These are phyloP conservation scores for Tulasnella sp. DNA, from an alignment of 768 basidiomycete species.

Conservation along the genomic window DNA sequence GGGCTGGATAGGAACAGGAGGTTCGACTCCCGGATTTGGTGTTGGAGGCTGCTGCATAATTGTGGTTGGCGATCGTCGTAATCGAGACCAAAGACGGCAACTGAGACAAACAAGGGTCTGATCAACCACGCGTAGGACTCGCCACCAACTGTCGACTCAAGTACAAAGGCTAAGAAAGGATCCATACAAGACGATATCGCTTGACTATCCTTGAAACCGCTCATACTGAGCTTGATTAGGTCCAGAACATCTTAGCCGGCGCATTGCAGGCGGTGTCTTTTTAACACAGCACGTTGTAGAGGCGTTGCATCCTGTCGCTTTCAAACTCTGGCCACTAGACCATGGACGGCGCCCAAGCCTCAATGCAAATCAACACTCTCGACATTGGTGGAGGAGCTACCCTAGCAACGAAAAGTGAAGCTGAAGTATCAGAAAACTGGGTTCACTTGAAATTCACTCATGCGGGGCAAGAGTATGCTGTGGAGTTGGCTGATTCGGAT, in stretches of 20 bases:
- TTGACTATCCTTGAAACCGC: not conserved
- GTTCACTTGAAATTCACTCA: constrained; percentile 65
- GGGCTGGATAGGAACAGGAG: not conserved
- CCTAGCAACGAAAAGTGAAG: not conserved
- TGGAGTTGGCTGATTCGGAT: constrained; percentile 73
- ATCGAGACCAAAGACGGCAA: constrained; percentile 5
- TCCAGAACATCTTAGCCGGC: not conserved
- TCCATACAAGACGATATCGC: not conserved
- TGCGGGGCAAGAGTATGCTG: constrained; percentile 61
- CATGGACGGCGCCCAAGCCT: constrained; percentile 7
- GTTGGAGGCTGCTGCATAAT: constrained; percentile 12
- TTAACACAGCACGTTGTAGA: not conserved
- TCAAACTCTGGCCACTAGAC: not conserved
- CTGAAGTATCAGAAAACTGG: constrained; percentile 43
- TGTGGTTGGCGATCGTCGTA: not conserved
- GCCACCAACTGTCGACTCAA: constrained; percentile 12
- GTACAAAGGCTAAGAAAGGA: not conserved
- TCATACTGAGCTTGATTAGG: not conserved
- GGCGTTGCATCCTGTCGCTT: not conserved
- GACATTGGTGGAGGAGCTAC: constrained; percentile 15
- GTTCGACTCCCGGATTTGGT: constrained; percentile 14
- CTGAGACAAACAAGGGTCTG: not conserved
- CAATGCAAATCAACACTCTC: not conserved
- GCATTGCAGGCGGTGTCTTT: not conserved
- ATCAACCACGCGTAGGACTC: not conserved